These are phyloP conservation scores for Talaromyces albobiverticillius DNA, from an alignment of 2,329 filamentous ascomycete species.

Conservation along the genomic window DNA sequence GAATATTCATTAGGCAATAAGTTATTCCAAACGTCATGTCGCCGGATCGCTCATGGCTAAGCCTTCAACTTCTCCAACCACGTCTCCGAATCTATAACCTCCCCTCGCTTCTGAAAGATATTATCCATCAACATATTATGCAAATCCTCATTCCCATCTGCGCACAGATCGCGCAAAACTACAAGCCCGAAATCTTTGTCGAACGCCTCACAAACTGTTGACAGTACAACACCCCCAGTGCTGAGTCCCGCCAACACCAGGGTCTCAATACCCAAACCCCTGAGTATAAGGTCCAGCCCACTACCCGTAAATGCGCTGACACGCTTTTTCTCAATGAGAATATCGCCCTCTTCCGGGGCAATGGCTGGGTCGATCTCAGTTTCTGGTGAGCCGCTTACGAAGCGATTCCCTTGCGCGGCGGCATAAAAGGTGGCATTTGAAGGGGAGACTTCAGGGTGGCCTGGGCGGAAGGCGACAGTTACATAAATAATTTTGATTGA, in stretches of 20 bases:
- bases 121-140: background rate
- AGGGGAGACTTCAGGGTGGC: background rate
- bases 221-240: slow-evolving; percentile 4
- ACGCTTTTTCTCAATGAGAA: slow-evolving; percentile 7
- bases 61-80: slow-evolving; percentile 4
- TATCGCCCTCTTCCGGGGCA: background rate
- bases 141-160: background rate
- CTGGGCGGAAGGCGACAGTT: slow-evolving; percentile 6
- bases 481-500: slow-evolving; percentile 8
- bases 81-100: slow-evolving; percentile 1
- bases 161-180: slow-evolving; percentile 1
- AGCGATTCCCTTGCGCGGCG: background rate
- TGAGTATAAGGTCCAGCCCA: slow-evolving; percentile 6
- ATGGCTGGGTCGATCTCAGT: slow-evolving; percentile 5
- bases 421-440: slow-evolving; percentile 1
- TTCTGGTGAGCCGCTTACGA: slow-evolving; percentile 1
- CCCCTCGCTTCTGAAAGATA: slow-evolving; percentile 2
- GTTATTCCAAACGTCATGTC: too few species aligned
- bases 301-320: slow-evolving; percentile 5
- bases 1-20: too few species aligned
- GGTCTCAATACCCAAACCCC: background rate
- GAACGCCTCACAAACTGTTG: slow-evolving; percentile 5
- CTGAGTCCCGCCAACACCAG: slow-evolving; percentile 6
- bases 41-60: too few species aligned
- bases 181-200: slow-evolving; percentile 8